Evolutionary conservation across 495 filamentous ascomycete genomes (phyloP), one percentile per base, ranked within the genome.

Genomic region (Penicillium samsonianum): DNA sequence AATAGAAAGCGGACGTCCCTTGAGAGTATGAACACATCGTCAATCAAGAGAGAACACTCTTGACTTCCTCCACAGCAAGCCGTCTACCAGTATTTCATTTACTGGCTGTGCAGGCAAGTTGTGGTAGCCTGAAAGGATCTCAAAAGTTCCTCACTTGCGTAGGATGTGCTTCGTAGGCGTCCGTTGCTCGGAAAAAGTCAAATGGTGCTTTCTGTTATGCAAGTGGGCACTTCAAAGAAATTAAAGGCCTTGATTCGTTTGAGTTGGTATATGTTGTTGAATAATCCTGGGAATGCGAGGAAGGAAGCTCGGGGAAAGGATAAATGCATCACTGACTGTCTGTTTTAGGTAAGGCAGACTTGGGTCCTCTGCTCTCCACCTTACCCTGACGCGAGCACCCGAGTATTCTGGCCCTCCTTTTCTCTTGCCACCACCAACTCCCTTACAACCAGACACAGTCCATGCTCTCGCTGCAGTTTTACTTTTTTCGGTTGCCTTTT

Each of bases 241-340:
- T 1, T 2, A 20, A 20, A 6, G 40, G 17, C 1, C 40, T 20
- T 5, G 3, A 20, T 43, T 20, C 7, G 16, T 11, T 43, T 3
- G 8, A 12, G 16, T 43, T 35, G 11, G 19, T 1, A 43, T 20
- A 22, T 23, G 41, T 43, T 23, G 41, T 22, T 43, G 41, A 28
- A 28, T 28, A n/a, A 43, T 14, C 41, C 41, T 12, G 41, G 19
- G 19, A 43, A 43, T 43, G 41, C 41, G 41, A 43, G 41, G 41
- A 10, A 43, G n/a, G 20, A 43, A 22, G 19, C 5, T 14, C 17
- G 20, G 19, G 41, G 9, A 22, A 43, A 9, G 26, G 26, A 28
- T 6, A 28, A 28, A 8, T 28, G 26, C 2, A 28, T 28, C 26
- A 28, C 26, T 43, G 17, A 19, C 17, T 43, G 41, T 43, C 41